Base-by-base conservation (phyloP, 768 basidiomycete genomes). In the Daedaleopsis sinensis region DNA sequence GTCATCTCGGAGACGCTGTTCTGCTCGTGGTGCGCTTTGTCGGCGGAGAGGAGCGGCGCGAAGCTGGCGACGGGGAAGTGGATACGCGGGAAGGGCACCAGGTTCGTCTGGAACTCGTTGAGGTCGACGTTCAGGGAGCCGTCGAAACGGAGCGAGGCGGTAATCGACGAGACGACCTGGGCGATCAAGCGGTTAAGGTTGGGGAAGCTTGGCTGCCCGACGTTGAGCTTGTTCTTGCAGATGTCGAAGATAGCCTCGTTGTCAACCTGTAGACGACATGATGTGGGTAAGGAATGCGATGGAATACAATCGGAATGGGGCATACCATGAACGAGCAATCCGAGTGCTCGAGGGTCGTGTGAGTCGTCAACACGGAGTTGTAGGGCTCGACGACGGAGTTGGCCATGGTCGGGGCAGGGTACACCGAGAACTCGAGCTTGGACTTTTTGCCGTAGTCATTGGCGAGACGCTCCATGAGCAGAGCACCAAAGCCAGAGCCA, bases 171-270 rank as follows among this genome's bases (percentile, higher is more conserved):
- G 64, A 99, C 97, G 65, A 98, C 97, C 73, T 98, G 97, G 15
- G 97, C 96, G 71, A 98, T 98, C 68, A 99, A 81, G 58, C 97
- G 82, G 80, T 99, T 98, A 64, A 98, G 78, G 82, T 99, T 98
- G 70, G 84, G 82, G 82, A 96, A 94, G 70, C 93, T 90, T 16
- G 97, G 97, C 37, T 84, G 90, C 27, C 82, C 71, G 67, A 98
- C 91, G 67, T 85, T 86, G 59, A 98, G 83, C 74, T 91, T 95
- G 78, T 91, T 89, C 84, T 97, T 96, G 92, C 96, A 98, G 73
- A 98, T 98, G 74, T 98, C 96, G 77, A 96, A 98, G 73, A 98
- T 98, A 55, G 96, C 97, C 77, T 99, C 96, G 74, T 99, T 99
- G 74, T 99, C 97, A 64, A 99, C 92, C 91, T 93, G 44, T 39